Conservation (phyloP, 495 filamentous ascomycete genomes). For the Pyronema domesticum region DNA sequence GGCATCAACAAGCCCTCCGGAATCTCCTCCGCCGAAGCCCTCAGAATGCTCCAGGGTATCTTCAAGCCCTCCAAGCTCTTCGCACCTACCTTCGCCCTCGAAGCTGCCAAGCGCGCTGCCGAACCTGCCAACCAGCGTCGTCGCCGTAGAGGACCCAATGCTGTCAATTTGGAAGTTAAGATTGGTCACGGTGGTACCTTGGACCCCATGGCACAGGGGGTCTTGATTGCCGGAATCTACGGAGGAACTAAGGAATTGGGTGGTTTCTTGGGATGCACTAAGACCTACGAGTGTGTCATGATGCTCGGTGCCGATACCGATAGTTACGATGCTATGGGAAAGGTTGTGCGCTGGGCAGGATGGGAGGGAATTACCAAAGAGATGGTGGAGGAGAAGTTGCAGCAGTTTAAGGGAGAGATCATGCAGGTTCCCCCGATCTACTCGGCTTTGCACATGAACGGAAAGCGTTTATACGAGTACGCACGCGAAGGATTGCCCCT, state of each 20-base stretch:
- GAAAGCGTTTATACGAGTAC: constrained; percentile 90
- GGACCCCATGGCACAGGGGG: constrained; percentile 83
- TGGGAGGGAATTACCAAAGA: constrained; percentile 65
- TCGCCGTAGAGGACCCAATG: constrained; percentile 34
- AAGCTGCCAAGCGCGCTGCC: constrained; percentile 32
- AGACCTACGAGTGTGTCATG: constrained; percentile 76
- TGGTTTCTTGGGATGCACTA: constrained; percentile 68
- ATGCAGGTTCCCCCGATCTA: constrained; percentile 85
- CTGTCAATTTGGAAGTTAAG: constrained; percentile 52
- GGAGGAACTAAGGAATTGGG: constrained; percentile 69
- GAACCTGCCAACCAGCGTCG: constrained; percentile 39
- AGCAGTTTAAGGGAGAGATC: constrained; percentile 63
- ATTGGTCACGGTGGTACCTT: constrained; percentile 93
- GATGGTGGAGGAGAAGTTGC: constrained; percentile 57
- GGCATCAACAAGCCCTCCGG: constrained; percentile 83
- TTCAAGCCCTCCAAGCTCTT: constrained; percentile 73
- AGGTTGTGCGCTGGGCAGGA: constrained; percentile 50
- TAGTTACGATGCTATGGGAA: constrained; percentile 72
- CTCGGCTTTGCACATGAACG: constrained; percentile 78
- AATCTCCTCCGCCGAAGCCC: constrained; percentile 68
- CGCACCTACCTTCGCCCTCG: constrained; percentile 47
- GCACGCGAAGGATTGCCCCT: constrained; percentile 72
- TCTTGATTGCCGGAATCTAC: constrained; percentile 74
- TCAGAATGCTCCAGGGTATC: constrained; percentile 61
- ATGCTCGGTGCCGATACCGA: constrained; percentile 88